phyloP scores from a whole-genome alignment of 2,329 filamentous ascomycete species.

The Cladophialophora psammophila region DNA sequence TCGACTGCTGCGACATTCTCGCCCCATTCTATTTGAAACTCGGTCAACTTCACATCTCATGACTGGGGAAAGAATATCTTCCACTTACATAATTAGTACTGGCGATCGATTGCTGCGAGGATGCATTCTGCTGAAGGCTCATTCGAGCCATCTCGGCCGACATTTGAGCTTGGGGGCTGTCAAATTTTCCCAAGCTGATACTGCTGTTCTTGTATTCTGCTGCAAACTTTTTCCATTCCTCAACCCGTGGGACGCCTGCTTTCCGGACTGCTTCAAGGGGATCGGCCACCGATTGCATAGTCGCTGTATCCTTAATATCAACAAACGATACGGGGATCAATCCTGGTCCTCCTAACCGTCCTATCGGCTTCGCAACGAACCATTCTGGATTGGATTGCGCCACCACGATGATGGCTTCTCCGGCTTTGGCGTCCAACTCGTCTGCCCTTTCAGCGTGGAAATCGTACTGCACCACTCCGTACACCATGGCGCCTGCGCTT shows the following conservation, averaged over 20 bases:
- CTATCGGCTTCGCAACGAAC: conserved; percentile 99
- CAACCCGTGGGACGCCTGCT: conserved; percentile 90
- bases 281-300: conserved; percentile 80
- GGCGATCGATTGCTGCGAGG: conserved; percentile 35
- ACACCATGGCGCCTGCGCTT: conserved; percentile 81
- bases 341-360: conserved; percentile 90
- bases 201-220: conserved; percentile 99
- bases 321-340: conserved; percentile 97
- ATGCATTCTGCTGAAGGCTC: conserved; percentile 69
- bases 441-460: conserved; percentile 95
- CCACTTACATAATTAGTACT: conserved; percentile 42
- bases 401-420: conserved; percentile 97
- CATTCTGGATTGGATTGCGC: conserved; percentile 98
- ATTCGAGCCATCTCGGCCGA: conserved; percentile 78
- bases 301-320: conserved; percentile 92
- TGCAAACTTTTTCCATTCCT: conserved; percentile 99
- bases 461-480: conserved; percentile 96
- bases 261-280: conserved; percentile 83
- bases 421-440: conserved; percentile 91
- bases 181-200: conserved; percentile 92
- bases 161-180: conserved; percentile 63
- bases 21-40: conserved; percentile 50
- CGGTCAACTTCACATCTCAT: conserved; percentile 44
- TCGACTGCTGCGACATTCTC: conserved; percentile 54
- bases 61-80: not conserved